Evolutionary conservation across 768 basidiomycete species (phyloP).

Genomic region (Fistulinella prunicolor): DNA sequence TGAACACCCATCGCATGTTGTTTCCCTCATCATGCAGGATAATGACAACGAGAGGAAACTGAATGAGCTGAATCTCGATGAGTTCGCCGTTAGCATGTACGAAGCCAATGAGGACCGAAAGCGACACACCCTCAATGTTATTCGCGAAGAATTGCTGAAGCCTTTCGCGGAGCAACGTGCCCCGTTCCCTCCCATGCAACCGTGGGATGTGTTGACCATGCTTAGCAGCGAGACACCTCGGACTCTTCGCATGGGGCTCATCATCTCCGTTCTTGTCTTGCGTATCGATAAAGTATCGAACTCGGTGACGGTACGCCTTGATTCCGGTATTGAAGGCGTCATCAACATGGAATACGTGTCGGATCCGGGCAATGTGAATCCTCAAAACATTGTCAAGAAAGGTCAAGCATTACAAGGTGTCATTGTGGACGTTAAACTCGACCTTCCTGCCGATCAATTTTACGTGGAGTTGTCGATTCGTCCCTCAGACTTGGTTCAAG

Average conservation of each 20-base stretch:
- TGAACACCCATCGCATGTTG: constrained; percentile 87
- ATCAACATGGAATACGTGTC: constrained; percentile 61
- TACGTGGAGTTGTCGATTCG: constrained; percentile 74
- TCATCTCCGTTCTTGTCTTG: constrained; percentile 71
- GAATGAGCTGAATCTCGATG: constrained; percentile 88
- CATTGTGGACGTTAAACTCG: constrained; percentile 68
- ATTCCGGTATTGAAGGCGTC: constrained; percentile 87
- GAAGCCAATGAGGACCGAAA: constrained; percentile 83
- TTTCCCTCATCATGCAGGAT: constrained; percentile 83
- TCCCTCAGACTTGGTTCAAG: constrained; percentile 53
- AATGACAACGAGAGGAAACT: constrained; percentile 75
- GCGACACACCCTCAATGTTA: constrained; percentile 84
- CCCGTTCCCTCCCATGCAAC: constrained; percentile 57
- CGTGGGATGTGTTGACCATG: constrained; percentile 91
- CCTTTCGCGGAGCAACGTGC: constrained; percentile 78
- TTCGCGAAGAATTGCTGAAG: constrained; percentile 77
- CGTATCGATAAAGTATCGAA: constrained; percentile 44
- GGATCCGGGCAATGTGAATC: constrained; percentile 41
- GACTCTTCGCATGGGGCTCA: constrained; percentile 75
- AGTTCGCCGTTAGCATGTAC: constrained; percentile 91
- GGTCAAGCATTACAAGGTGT: constrained; percentile 80
- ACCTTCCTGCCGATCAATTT: constrained; percentile 59
- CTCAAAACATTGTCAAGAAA: constrained; percentile 57
- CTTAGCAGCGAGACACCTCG: constrained; percentile 86
- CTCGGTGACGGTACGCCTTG: constrained; percentile 69